Evolutionary conservation across 1,284 basidiomycete genomes (phyloP), one percentile per base, ranked within the genome.

Genomic region (Trichosporon ovoides): DNA sequence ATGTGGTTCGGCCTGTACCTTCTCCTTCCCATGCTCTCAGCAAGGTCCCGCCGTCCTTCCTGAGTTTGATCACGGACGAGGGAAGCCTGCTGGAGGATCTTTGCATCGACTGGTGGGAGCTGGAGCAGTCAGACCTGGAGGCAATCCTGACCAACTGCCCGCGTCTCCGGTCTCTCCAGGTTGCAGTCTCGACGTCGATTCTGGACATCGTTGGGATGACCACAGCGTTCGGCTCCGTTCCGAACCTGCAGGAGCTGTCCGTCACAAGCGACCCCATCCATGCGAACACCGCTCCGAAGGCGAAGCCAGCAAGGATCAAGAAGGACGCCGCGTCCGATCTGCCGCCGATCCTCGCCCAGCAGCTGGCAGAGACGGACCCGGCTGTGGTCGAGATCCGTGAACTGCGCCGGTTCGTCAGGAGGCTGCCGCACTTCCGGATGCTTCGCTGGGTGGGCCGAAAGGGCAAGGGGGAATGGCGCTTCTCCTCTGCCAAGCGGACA

Each of bases 81-180:
- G 68, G 66, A 0, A 28, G 18, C n/a, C 16, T 43, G 7, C 53
- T 70, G 3, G 38, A 59, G 22, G 51, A 57, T 5, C 56, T 71
- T 0, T 67, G 63, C 46, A 50, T 72, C 13, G 64, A 66, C 57
- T 70, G 70, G 68, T 72, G 67, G 65, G 62, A 62, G 56, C 53
- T 70, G 11, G 40, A 35, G 4, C 38, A 46, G 19, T 18, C 52
- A 1, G 52, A 63, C 16, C 46, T 69, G n/a, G 59, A 65, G 34
- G 51, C 51, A 3, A 35, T 72, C 11, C 50, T 68, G 3, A 53
- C 53, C 13, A 53, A 52, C 7, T 60, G 61, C 16, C 57, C 61
- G 1, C 35, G 36, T 1, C 40, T 70, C 7, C 49, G 55, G 22
- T 60, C n/a, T 18, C 51, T 72, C 1, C 60, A 65, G 36, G 31